A percentile compares a stretch with the other conserved stretches of the same genome.
Evolutionary conservation across 306 rosid species (phyloP).

Genomic region (Canavalia ensiformis): DNA sequence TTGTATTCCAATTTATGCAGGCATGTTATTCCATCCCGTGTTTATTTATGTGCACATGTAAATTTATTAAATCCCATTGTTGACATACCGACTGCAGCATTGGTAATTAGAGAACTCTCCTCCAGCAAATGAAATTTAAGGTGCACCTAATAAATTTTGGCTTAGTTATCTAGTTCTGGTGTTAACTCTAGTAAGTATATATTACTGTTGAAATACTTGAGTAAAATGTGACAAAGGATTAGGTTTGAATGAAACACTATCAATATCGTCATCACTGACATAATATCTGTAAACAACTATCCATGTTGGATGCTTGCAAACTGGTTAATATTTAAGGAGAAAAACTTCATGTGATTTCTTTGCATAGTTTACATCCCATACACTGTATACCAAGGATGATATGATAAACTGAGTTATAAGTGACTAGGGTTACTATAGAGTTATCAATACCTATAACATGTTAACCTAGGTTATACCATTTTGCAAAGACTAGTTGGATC

Average conservation of each 20-base stretch:
- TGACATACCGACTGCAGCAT: constrained; percentile 25
- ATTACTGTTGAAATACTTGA: constrained; percentile 38
- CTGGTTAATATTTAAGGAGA: constrained; percentile 22
- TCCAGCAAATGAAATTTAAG: constrained; percentile 29
- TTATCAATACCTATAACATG: constrained; percentile 11
- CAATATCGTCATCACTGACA: constrained; percentile 8
- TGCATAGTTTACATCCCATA: constrained; percentile 20
- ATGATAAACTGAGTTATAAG: constrained; percentile 5
- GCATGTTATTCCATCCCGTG: constrained; percentile 55
- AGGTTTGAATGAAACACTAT: constrained; percentile 10
- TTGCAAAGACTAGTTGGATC: constrained; percentile 14
- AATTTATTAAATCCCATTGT: constrained; percentile 35
- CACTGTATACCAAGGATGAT: constrained; percentile 27
- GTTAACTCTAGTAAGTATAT: background rate
- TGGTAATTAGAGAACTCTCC: constrained; percentile 21
- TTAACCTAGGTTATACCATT: constrained; percentile 9
- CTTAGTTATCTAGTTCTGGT: constrained; percentile 34
- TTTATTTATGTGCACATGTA: constrained; percentile 21
- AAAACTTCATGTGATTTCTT: constrained; percentile 15
- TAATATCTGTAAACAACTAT: constrained; percentile 8
- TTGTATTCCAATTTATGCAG: constrained; percentile 91
- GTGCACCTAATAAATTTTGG: constrained; percentile 12
- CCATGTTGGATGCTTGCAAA: constrained; percentile 16
- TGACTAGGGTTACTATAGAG: constrained; percentile 17
- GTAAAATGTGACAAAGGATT: constrained; percentile 22